Conservation (phyloP, 2,329 filamentous ascomycete genomes). For the Xylariaceae sp. region DNA sequence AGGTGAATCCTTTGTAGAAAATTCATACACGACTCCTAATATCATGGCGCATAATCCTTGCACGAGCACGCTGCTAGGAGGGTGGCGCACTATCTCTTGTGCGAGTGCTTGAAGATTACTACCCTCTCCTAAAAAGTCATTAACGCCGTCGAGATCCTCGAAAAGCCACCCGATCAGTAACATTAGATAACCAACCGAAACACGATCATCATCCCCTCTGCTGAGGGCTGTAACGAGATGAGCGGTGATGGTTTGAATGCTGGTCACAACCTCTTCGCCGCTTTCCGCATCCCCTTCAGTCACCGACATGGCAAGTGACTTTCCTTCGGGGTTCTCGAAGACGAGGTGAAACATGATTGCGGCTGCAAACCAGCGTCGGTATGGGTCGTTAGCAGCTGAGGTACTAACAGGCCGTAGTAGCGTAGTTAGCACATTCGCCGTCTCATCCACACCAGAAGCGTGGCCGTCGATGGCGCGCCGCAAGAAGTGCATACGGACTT, state of each 20-base stretch:
- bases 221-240: constrained; percentile 84
- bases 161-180: constrained; percentile 88
- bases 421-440: constrained; percentile 86
- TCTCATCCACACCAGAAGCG: constrained; percentile 75
- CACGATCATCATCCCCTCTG: constrained; percentile 75
- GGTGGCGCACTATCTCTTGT: constrained; percentile 70
- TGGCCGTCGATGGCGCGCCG: constrained; percentile 89
- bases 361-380: constrained; percentile 87
- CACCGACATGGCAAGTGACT: constrained; percentile 78
- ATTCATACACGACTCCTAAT: constrained; percentile 90
- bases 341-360: constrained; percentile 86
- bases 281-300: constrained; percentile 87
- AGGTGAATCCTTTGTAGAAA: constrained; percentile 95
- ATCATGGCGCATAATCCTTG: constrained; percentile 85
- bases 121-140: constrained; percentile 90
- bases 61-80: constrained; percentile 68
- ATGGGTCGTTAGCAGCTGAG: constrained; percentile 74
- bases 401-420: constrained; percentile 71
- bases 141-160: constrained; percentile 87
- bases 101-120: constrained; percentile 89
- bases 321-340: constrained; percentile 79
- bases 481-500: constrained; percentile 85
- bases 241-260: constrained; percentile 84
- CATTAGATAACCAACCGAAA: constrained; percentile 87
- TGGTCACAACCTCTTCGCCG: constrained; percentile 94